These are phyloP conservation scores for Fusarium pseudocircinatum DNA, from an alignment of 2,329 filamentous ascomycete genomes.

Conservation along the genomic window DNA sequence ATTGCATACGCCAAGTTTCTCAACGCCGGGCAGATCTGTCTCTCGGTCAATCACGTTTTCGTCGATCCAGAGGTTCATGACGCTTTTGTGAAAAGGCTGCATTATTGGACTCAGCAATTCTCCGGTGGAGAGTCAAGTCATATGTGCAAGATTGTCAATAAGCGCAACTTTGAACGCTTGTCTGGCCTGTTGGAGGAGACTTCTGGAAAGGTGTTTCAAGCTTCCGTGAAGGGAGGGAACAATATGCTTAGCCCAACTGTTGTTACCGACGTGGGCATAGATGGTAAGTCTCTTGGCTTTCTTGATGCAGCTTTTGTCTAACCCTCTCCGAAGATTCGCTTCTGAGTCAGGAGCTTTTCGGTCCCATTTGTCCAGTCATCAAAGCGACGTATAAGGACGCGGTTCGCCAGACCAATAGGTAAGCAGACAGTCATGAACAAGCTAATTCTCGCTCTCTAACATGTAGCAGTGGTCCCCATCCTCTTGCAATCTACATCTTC, in stretches of 20 bases:
- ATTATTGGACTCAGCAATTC: background rate
- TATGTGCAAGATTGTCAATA: conserved; percentile 51
- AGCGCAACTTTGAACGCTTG: conserved; percentile 54
- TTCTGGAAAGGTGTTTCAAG: background rate
- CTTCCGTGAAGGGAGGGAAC: background rate
- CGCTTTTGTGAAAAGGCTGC: conserved; percentile 45
- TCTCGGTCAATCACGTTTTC: conserved; percentile 54
- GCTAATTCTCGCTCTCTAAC: background rate
- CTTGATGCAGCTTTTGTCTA: background rate
- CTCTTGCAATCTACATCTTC: background rate
- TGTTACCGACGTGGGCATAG: background rate
- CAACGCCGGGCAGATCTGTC: conserved; percentile 49
- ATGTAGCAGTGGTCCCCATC: fast-evolving
- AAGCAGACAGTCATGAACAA: fast-evolving
- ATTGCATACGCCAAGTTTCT: conserved; percentile 55
- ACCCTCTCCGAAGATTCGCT: conserved; percentile 45
- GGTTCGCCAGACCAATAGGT: background rate
- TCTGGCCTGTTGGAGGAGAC: conserved; percentile 48
- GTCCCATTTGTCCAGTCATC: conserved; percentile 1
- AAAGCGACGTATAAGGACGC: background rate
- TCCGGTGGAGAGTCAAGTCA: conserved; percentile 15
- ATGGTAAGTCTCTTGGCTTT: background rate
- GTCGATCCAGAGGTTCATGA: conserved; percentile 52
- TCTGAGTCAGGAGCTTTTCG: conserved; percentile 53
- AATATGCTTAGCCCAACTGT: background rate